A percentile compares a stretch with the other conserved stretches of the same genome.
Evolutionary conservation across 768 basidiomycete genomes (phyloP).

Genomic region (Epithele typhae): DNA sequence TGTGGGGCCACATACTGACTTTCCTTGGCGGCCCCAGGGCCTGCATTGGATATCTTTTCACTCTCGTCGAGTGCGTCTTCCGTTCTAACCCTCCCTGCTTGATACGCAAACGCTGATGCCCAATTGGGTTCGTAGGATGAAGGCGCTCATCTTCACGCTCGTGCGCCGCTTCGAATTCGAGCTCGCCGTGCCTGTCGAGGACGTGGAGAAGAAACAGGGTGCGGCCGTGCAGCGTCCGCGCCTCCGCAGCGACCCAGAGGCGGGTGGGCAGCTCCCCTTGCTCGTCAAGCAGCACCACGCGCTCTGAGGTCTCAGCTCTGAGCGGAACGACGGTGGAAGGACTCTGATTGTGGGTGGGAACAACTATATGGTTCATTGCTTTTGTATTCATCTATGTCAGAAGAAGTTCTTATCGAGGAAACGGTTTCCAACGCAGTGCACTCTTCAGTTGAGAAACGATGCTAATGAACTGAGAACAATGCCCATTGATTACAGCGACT

Average conservation of each 20-base stretch:
- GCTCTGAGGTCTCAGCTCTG: no score
- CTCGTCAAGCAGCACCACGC: constrained; percentile 7
- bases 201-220: constrained; percentile 11
- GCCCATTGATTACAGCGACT: no score
- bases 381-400: no score
- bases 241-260: constrained; percentile 12
- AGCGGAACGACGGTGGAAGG: no score
- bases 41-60: constrained; percentile 65
- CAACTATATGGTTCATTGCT: no score
- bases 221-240: constrained; percentile 20
- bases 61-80: constrained; percentile 48
- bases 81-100: background rate
- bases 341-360: no score
- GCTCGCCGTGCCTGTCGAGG: constrained; percentile 21
- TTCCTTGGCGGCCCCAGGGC: constrained; percentile 64
- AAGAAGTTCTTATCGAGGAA: no score
- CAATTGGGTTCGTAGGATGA: constrained; percentile 16
- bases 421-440: no score
- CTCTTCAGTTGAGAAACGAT: no score
- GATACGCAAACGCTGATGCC: background rate
- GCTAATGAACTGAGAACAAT: no score
- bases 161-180: constrained; percentile 27
- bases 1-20: constrained; percentile 54
- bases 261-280: constrained; percentile 21
- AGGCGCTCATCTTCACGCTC: constrained; percentile 28